Evolutionary conservation across 805 yeast genomes (phyloP).

Genomic region (Aciculoconidium aculeatum): DNA sequence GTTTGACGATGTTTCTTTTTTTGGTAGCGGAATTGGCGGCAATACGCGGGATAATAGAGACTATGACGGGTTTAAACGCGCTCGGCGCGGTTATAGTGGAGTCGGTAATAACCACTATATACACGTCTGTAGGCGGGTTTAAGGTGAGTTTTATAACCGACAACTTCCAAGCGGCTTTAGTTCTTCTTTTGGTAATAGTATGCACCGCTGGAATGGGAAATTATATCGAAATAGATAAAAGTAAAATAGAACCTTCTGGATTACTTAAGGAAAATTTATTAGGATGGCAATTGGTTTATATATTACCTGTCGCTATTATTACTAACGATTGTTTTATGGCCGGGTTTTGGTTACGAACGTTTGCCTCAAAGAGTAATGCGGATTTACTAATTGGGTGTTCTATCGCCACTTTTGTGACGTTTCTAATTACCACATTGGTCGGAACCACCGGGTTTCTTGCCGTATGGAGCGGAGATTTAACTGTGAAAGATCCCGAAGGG

Average conservation of each 20-base stretch:
- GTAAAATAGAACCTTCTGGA: slow-evolving; percentile 59
- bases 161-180: slow-evolving; percentile 74
- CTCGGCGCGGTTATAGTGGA: slow-evolving; percentile 79
- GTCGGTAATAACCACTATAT: slow-evolving; percentile 80
- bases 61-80: slow-evolving; percentile 74
- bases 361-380: slow-evolving; percentile 74
- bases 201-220: slow-evolving; percentile 77
- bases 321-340: slow-evolving; percentile 88
- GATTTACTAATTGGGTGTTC: slow-evolving; percentile 73
- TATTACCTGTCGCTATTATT: slow-evolving; percentile 77
- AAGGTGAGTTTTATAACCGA: slow-evolving; percentile 84
- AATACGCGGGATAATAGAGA: slow-evolving; percentile 65
- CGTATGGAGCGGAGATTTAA: slow-evolving; percentile 78
- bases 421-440: slow-evolving; percentile 59
- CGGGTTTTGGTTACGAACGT: slow-evolving; percentile 92
- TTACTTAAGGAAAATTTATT: slow-evolving; percentile 60
- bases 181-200: slow-evolving; percentile 58
- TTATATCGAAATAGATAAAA: slow-evolving; percentile 57
- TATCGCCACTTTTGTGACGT: slow-evolving; percentile 64
- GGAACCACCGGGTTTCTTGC: slow-evolving; percentile 85
- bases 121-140: slow-evolving; percentile 87
- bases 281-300: slow-evolving; percentile 88
- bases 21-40: slow-evolving; percentile 87
- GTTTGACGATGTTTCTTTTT: slow-evolving; percentile 77
- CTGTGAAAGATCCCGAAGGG: slow-evolving; percentile 50